A percentile compares a stretch with the other conserved stretches of the same genome.
These are phyloP conservation scores for Kurtzmaniella cleridarum DNA, from an alignment of 805 yeast species.

Conservation along the genomic window DNA sequence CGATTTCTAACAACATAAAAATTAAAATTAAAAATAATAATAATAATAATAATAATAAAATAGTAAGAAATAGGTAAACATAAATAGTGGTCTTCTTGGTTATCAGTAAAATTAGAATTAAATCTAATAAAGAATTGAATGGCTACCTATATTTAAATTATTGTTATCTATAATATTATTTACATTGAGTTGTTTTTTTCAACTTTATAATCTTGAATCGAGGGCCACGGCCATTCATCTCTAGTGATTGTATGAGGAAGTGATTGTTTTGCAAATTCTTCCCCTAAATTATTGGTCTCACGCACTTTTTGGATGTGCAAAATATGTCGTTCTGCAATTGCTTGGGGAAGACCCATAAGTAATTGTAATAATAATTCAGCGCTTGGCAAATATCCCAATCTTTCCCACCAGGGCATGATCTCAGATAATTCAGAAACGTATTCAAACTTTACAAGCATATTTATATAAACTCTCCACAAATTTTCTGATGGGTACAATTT, in stretches of 20 bases:
- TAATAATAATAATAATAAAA: too few species aligned
- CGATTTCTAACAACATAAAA: too few species aligned
- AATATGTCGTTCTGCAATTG: constrained; percentile 32
- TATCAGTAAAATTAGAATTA: too few species aligned
- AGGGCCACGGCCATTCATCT: constrained; percentile 34
- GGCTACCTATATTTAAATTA: too few species aligned
- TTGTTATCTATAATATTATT: too few species aligned
- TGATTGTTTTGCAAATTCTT: constrained; percentile 2
- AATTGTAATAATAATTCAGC: constrained; percentile 34
- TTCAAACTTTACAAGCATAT: constrained; percentile 41
- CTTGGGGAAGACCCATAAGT: constrained; percentile 32
- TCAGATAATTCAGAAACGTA: constrained; percentile 46
- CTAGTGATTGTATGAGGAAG: background rate
- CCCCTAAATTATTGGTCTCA: constrained; percentile 1
- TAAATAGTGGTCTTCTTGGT: too few species aligned
- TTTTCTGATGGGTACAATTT: constrained; percentile 38
- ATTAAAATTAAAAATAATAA: too few species aligned
- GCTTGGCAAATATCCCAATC: constrained; percentile 38
- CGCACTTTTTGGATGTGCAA: constrained; percentile 24
- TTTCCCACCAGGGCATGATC: constrained; percentile 52
- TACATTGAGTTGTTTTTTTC: too few species aligned
- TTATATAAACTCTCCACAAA: constrained; percentile 50
- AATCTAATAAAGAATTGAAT: too few species aligned
- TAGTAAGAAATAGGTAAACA: too few species aligned
- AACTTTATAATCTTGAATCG: constrained; percentile 10